phyloP scores from a whole-genome alignment of 768 basidiomycete genomes.

The Tulasnella sp. region DNA sequence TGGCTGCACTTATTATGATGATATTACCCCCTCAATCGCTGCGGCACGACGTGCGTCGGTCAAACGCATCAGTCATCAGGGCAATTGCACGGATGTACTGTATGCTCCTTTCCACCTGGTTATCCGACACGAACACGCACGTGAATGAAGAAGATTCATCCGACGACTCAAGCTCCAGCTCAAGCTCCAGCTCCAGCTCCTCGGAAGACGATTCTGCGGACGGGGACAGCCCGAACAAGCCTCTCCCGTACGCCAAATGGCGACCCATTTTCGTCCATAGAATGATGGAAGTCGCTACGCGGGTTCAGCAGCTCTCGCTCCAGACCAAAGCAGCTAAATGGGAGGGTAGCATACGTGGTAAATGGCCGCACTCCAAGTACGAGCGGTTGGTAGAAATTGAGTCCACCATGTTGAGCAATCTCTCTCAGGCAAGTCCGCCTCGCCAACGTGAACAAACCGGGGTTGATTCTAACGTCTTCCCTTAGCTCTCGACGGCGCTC shows the following conservation, averaged over 20 bases:
- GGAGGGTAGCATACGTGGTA: conserved; percentile 57
- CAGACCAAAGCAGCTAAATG: conserved; percentile 50
- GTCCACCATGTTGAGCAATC: conserved; percentile 48
- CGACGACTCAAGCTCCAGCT: conserved; percentile 35
- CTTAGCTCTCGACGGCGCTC: conserved; percentile 48
- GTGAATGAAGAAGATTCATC: conserved; percentile 36
- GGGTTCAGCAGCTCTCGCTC: conserved; percentile 45
- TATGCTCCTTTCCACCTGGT: conserved; percentile 51
- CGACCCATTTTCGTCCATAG: conserved; percentile 22
- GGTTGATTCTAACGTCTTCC: background rate
- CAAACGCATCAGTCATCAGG: conserved; percentile 50
- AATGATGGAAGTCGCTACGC: conserved; percentile 44
- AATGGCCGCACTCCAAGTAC: conserved; percentile 58
- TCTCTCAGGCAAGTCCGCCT: conserved; percentile 41
- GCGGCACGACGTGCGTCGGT: conserved; percentile 52
- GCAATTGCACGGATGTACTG: conserved; percentile 51
- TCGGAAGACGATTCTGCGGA: conserved; percentile 34
- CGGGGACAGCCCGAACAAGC: background rate
- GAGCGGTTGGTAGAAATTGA: conserved; percentile 49
- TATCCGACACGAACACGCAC: conserved; percentile 37
- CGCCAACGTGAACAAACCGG: no score
- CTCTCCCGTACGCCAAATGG: conserved; percentile 41
- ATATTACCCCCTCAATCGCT: conserved; percentile 57
- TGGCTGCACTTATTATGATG: conserved; percentile 59
- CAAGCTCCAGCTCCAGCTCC: conserved; percentile 33